Evolutionary conservation across 257 asterid species (phyloP), one percentile per base, ranked within the genome.

Genomic region (Fraxinus americana): DNA sequence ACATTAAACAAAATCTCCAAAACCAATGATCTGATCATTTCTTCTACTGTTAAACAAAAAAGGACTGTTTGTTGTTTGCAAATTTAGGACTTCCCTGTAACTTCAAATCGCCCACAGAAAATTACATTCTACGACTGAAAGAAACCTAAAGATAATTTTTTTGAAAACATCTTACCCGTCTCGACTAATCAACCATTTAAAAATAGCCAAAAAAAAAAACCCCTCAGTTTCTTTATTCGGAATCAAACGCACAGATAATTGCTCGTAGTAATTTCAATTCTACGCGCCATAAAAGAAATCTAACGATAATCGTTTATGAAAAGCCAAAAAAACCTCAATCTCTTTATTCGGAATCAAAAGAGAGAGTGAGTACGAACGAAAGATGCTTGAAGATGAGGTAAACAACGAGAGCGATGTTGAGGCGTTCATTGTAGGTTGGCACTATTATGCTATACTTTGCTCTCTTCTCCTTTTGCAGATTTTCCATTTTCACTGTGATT

Each of bases 341-440:
- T 7, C 27, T n/a, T 21, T 7, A 9, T 23, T 7, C 30, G 1
- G 13, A 23, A 59, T 59, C 32, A 23, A 59, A 23, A 67, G 73
- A 48, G 68, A 73, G 79, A 75, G 82, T 78, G 73, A 63, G 66
- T 65, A 87, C 93, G 86, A 50, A 89, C 94, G 59, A 43, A 66
- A 95, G 91, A 84, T 95, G 99, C 89, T 95, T 95, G 90, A 93
- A 95, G 72, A 93, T 79, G 78, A 96, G 99, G 87, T 89, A 93
- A 83, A 90, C 80, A 75, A 92, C 78, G 76, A 93, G 94, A 75
- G 99, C 97, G 74, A 96, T 90, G 86, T 96, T 96, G 88, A 93
- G 98, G 77, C 99, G 95, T 83, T 96, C 99, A 57, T 96, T 96
- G 90, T 93, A 96, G 66, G 98, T 96, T 1, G 99, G 99, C 38